phyloP scores from a whole-genome alignment of 495 filamentous ascomycete genomes.

The Talaromyces trachyspermus region DNA sequence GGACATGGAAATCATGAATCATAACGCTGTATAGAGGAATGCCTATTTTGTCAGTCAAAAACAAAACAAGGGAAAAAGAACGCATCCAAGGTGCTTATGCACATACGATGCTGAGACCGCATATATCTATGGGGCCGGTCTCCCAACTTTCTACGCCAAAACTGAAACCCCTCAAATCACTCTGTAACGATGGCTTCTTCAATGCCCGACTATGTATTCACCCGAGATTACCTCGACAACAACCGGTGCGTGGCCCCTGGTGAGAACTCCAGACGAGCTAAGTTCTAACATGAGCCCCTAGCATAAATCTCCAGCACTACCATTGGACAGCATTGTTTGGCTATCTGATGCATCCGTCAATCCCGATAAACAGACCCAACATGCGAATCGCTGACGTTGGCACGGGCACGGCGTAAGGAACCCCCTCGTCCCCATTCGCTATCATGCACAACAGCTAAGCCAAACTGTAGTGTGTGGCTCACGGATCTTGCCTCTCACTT shows the following conservation, averaged over 20 bases:
- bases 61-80: too few relatives aligned
- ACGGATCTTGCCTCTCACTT: conserved; percentile 14
- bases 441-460: neutral
- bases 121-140: too few relatives aligned
- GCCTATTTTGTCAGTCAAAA: too few relatives aligned
- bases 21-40: too few relatives aligned
- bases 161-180: too few relatives aligned
- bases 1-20: too few relatives aligned
- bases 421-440: neutral
- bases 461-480: conserved; percentile 16
- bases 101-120: too few relatives aligned
- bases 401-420: conserved; percentile 11
- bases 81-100: too few relatives aligned
- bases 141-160: too few relatives aligned
- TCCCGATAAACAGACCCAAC: neutral
- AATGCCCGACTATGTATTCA: neutral
- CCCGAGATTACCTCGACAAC: conserved; percentile 6
- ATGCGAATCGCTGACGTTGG: conserved; percentile 15
- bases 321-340: conserved; percentile 17
- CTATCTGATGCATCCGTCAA: conserved; percentile 15
- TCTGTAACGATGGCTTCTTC: neutral
- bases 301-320: conserved; percentile 19
- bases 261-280: neutral
- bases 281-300: too few relatives aligned
- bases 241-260: conserved; percentile 7